Evolutionary conservation across 257 asterid genomes (phyloP), one percentile per base, ranked within the genome.

Genomic region (Cynanchum wilfordii): DNA sequence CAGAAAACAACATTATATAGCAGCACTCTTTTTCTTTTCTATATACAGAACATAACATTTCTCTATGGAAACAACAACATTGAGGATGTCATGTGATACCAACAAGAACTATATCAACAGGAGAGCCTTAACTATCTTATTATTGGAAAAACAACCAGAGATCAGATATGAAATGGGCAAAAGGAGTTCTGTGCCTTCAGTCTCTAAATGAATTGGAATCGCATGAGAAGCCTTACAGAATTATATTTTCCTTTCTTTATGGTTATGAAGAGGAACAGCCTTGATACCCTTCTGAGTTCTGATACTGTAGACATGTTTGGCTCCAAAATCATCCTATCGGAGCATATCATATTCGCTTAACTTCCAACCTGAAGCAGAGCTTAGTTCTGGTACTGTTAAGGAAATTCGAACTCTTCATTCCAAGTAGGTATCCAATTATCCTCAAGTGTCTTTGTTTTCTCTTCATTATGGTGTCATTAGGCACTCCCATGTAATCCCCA

Each of bases 401-500:
- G 89, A 80, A 91, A 89, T 87, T 84, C 89, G 66, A 91, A 91
- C 73, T 73, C 83, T 84, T 92, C 96, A 57, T 87, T 82, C 96
- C 96, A 92, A 3, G 65, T 78, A 45, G 97, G 97, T 76, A 88
- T 89, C 97, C 97, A 92, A 12, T 84, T 88, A 74, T 92, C 96
- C 78, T 92, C 96, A 0, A 87, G 82, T 10, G 79, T 79, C 79
- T 80, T 84, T 71, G 96, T 86, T 77, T 88, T 88, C 88, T n/a
- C n/a, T 86, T 86, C 97, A 88, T 92, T 56, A 79, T 66, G 29
- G 81, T 66, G 78, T 92, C 97, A 62, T 84, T 82, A 25, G 87
- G 86, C 73, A 92, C 96, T 73, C 97, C 97, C 19, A n/a, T n/a
- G 90, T 93, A 75, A 92, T 89, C 75, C 96, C 97, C 58, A 92